Base-by-base conservation (phyloP, 1,139 yeast species). In the Saccharomyces hybrid region DNA sequence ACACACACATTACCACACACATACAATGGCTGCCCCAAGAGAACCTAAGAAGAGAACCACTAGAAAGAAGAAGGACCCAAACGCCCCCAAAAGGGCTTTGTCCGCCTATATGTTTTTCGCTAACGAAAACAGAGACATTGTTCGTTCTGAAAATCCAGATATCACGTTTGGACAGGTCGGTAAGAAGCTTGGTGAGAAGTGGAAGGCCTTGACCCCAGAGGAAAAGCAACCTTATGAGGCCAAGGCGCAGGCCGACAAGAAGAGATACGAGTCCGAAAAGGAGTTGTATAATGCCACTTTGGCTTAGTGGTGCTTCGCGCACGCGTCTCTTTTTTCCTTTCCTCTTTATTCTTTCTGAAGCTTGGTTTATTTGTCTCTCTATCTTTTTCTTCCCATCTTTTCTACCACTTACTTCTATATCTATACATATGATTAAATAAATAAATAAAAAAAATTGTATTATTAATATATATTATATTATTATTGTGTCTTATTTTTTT, bases 41-140 rank as follows among this genome's bases (percentile, higher is more conserved):
- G 51, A 47, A 14, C 54, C 70, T 26, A 69, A 68, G 66, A 69
- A 71, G 69, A 69, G 65, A 65, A 64, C 68, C 50, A 65, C 68
- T 51, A 67, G 71, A 63, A 69, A 67, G 62, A 68, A 68, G 71
- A 70, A 64, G 75, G 97, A 93, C 77, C 98, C 98, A 78, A 91
- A 91, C 75, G 99, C 99, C 62, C 99, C 99, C 73, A 93, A 93
- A 88, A 86, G 98, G 76, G 89, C 98, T 47, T 79, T 93, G 72
- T 89, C 97, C 60, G 97, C 98, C 55, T 93, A 93, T 84, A 91
- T 93, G 98, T 91, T 88, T 82, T 93, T 91, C 71, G 98, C 99
- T 68, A 90, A 89, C 71, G 97, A 90, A 70, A 87, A 88, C 82
- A 90, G 98, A 79, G 97, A 91, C 75, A 82, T 83, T 63, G 96